phyloP scores from a whole-genome alignment of 495 filamentous ascomycete genomes.

The Penicillium antarcticum region DNA sequence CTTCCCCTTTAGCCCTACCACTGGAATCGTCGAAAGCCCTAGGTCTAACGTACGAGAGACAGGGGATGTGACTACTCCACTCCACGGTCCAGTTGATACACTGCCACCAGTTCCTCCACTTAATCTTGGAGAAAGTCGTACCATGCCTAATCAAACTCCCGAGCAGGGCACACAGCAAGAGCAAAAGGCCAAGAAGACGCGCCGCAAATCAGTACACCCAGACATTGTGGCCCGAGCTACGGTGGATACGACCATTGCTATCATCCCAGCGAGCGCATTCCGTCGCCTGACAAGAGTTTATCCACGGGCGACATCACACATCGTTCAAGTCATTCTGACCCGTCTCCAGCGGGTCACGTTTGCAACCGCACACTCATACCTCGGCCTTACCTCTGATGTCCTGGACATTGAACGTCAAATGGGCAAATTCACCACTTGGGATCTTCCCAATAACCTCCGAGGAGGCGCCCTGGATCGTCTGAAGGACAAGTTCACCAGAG shows the following conservation, averaged over 20 bases:
- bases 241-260: conserved; percentile 95
- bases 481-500: conserved; percentile 88
- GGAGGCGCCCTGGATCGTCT: conserved; percentile 79
- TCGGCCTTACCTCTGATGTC: conserved; percentile 87
- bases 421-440: conserved; percentile 85
- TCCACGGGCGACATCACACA: conserved; percentile 93
- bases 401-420: conserved; percentile 87
- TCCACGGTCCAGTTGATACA: conserved; percentile 19
- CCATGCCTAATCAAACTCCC: conserved; percentile 21
- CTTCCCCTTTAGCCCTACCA: conserved; percentile 40
- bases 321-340: conserved; percentile 94
- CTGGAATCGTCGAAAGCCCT: conserved; percentile 34
- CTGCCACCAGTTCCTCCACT: conserved; percentile 67
- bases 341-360: conserved; percentile 93
- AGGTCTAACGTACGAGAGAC: conserved; percentile 24
- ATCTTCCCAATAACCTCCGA: conserved; percentile 87
- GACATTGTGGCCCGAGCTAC: conserved; percentile 97
- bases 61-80: conserved; percentile 11
- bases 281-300: conserved; percentile 91
- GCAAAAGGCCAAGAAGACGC: conserved; percentile 19
- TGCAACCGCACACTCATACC: conserved; percentile 87
- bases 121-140: conserved; percentile 56
- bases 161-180: conserved; percentile 10
- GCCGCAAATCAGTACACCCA: conserved; percentile 80
- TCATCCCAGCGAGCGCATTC: conserved; percentile 95